Percentiles rank a stretch among this genome's conserved stretches.
Evolutionary conservation across 2,329 filamentous ascomycete genomes (phyloP).

Genomic region (Scedosporium apiospermum): DNA sequence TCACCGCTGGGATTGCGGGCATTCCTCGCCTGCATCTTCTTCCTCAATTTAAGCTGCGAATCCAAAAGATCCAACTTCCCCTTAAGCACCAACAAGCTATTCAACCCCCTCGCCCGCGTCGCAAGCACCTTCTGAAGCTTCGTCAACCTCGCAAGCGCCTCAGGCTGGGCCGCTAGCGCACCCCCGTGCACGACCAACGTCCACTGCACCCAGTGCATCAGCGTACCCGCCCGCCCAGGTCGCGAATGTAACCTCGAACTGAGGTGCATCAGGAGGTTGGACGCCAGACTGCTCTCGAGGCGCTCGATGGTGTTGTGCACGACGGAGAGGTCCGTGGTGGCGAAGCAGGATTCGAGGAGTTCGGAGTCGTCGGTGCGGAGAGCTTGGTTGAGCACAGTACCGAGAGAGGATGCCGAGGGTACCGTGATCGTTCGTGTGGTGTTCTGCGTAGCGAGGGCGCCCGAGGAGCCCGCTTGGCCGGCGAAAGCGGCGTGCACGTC

Average conservation of each 20-base stretch:
- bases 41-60: slow-evolving; percentile 75
- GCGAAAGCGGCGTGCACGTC: slow-evolving; percentile 58
- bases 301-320: slow-evolving; percentile 85
- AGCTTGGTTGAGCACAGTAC: slow-evolving; percentile 87
- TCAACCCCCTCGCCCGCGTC: slow-evolving; percentile 73
- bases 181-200: slow-evolving; percentile 87
- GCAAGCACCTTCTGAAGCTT: slow-evolving; percentile 80
- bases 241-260: slow-evolving; percentile 79
- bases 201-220: slow-evolving; percentile 96
- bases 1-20: slow-evolving; percentile 23
- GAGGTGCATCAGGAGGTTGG: slow-evolving; percentile 68
- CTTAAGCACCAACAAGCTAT: slow-evolving; percentile 77
- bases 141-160: slow-evolving; percentile 66
- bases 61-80: slow-evolving; percentile 93
- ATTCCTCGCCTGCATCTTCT: slow-evolving; percentile 29
- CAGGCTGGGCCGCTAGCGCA: slow-evolving; percentile 77
- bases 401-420: slow-evolving; percentile 70
- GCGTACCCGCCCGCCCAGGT: slow-evolving; percentile 78
- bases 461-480: slow-evolving; percentile 16
- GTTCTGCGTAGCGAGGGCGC: slow-evolving; percentile 31
- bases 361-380: slow-evolving; percentile 84
- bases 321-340: slow-evolving; percentile 64
- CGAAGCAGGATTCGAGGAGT: slow-evolving; percentile 86
- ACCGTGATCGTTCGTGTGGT: slow-evolving; percentile 32
- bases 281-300: slow-evolving; percentile 76